Percentiles rank a stretch among this genome's conserved stretches.
Evolutionary conservation across 176 grass and related monocot genomes (phyloP).

Genomic region (Aegilops longissima): DNA sequence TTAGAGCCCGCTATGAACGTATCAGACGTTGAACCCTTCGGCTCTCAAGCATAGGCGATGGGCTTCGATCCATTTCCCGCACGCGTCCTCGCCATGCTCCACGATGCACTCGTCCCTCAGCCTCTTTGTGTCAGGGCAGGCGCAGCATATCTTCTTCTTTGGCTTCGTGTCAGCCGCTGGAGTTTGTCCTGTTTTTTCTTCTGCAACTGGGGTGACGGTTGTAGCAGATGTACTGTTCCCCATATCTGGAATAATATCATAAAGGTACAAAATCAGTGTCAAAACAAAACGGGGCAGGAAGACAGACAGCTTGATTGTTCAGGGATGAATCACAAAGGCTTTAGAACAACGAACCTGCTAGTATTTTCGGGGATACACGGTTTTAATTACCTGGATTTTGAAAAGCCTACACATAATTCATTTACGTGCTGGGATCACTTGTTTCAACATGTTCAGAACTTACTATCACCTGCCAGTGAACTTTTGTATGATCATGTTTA

Average conservation of each 20-base stretch:
- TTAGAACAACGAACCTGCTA: background rate
- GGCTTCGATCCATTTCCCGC: slow-evolving; percentile 79
- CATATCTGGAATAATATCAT: slow-evolving; percentile 34
- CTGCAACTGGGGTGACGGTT: background rate
- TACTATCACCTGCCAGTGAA: background rate
- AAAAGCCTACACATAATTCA: too few relatives aligned
- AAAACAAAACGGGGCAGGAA: background rate
- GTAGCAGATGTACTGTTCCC: slow-evolving; percentile 32
- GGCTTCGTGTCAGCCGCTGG: slow-evolving; percentile 46
- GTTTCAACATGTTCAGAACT: background rate
- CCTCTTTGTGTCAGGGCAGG: slow-evolving; percentile 71
- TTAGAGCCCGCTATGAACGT: background rate
- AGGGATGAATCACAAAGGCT: background rate
- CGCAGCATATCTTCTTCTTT: slow-evolving; percentile 95
- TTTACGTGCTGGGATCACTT: too few relatives aligned
- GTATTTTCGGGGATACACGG: background rate
- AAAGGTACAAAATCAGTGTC: background rate
- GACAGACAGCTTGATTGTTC: background rate
- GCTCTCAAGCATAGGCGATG: slow-evolving; percentile 59
- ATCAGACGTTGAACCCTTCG: slow-evolving; percentile 66
- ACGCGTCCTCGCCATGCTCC: slow-evolving; percentile 70
- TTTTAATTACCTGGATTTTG: background rate
- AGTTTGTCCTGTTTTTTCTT: background rate
- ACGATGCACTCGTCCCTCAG: slow-evolving; percentile 73
- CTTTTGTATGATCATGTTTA: background rate